phyloP scores from a whole-genome alignment of 208 protist genomes.

The Naegleria fowleri region DNA sequence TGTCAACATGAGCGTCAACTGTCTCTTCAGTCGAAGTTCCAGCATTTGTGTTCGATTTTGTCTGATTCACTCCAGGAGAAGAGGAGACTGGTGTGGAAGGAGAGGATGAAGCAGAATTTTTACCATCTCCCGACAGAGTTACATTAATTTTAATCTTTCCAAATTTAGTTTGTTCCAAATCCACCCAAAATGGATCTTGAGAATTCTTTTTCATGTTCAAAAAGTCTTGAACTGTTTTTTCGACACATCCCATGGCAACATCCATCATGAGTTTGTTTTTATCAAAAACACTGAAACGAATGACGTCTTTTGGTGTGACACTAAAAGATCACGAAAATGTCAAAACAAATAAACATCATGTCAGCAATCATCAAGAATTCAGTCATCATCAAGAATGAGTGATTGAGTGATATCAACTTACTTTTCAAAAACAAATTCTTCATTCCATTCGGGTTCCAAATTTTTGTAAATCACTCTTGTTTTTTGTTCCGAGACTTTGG shows the following conservation, averaged over 20 bases:
- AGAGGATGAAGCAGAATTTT: neutral
- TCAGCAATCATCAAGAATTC: too few species aligned
- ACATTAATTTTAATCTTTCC: neutral
- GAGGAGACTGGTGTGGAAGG: too few species aligned
- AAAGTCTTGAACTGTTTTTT: neutral
- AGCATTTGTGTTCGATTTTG: too few species aligned
- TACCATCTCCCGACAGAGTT: neutral
- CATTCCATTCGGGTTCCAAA: neutral
- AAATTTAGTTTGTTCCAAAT: neutral
- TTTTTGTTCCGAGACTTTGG: neutral
- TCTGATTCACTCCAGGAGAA: too few species aligned
- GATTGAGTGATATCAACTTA: neutral
- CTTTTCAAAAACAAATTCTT: neutral
- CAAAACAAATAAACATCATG: too few species aligned
- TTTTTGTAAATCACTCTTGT: neutral
- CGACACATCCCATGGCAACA: neutral
- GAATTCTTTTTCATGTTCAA: neutral
- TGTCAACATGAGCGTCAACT: neutral
- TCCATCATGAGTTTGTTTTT: neutral
- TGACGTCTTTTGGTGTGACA: neutral
- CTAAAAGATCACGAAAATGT: too few species aligned
- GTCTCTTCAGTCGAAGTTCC: neutral
- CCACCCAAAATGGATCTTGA: neutral
- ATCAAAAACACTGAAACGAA: neutral
- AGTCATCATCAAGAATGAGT: too few species aligned